Conservation (phyloP, 2,329 filamentous ascomycete species). For the Sporothrix globosa region DNA sequence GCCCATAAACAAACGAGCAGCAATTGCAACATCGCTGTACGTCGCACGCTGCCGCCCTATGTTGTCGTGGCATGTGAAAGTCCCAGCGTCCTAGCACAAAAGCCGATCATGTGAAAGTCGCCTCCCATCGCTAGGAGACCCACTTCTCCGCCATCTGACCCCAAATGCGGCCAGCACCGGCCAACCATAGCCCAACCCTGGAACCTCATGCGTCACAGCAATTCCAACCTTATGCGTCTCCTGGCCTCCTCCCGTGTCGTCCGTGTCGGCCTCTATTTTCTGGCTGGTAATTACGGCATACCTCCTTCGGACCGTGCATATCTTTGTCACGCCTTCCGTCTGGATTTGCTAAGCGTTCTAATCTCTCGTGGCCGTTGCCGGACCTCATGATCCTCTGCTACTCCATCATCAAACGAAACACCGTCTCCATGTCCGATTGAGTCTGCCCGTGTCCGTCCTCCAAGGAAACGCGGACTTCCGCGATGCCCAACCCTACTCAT, state of each 20-base stretch:
- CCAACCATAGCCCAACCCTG: not conserved
- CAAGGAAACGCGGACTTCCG: too few species aligned
- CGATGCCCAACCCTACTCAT: too few species aligned
- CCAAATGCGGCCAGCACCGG: not conserved
- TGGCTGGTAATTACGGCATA: not conserved
- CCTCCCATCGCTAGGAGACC: not conserved
- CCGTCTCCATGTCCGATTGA: too few species aligned
- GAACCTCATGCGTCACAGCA: not conserved
- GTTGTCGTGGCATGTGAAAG: constrained; percentile 14
- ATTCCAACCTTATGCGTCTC: not conserved
- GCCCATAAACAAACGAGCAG: not conserved
- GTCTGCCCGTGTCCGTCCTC: too few species aligned
- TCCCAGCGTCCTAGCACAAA: not conserved
- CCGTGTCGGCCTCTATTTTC: not conserved
- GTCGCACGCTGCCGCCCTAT: not conserved
- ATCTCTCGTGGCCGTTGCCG: too few species aligned
- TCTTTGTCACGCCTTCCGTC: too few species aligned
- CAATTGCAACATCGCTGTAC: not conserved
- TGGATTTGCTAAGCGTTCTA: too few species aligned
- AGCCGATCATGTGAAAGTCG: constrained; percentile 25
- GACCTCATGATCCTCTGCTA: too few species aligned
- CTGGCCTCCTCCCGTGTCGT: not conserved
- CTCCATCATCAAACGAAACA: too few species aligned
- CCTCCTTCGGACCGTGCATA: not conserved
- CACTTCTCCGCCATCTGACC: constrained; percentile 26